phyloP scores from a whole-genome alignment of 2,329 filamentous ascomycete species.

The Neodidymelliopsis sp. region DNA sequence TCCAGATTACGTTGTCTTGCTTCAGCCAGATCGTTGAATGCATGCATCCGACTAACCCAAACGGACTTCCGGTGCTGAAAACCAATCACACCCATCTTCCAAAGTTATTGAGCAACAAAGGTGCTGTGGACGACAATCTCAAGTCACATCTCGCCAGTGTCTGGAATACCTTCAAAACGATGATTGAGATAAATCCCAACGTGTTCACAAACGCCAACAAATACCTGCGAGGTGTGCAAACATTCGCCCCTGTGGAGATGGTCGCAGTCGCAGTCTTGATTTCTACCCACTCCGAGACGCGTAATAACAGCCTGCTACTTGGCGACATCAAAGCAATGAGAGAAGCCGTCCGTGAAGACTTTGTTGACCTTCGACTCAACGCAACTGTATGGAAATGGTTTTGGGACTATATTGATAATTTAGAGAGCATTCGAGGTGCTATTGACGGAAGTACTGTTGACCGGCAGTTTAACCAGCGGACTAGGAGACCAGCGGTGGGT shows the following conservation, averaged over 20 bases:
- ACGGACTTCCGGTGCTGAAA: constrained; percentile 37
- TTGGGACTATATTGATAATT: constrained; percentile 42
- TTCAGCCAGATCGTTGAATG: constrained; percentile 50
- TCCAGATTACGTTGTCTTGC: constrained; percentile 44
- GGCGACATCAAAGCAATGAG: constrained; percentile 42
- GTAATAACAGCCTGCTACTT: constrained; percentile 38
- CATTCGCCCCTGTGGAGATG: constrained; percentile 49
- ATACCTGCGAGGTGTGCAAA: constrained; percentile 36
- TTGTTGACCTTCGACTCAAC: constrained; percentile 41
- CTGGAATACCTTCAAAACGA: constrained; percentile 41
- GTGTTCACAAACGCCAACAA: constrained; percentile 41
- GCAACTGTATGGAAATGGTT: constrained; percentile 34
- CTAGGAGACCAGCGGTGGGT: neutral
- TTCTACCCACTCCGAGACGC: constrained; percentile 37
- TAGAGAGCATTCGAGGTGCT: constrained; percentile 36
- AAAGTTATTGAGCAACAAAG: constrained; percentile 38
- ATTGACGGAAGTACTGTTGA: constrained; percentile 32
- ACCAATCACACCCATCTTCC: constrained; percentile 28
- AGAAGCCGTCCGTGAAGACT: constrained; percentile 34
- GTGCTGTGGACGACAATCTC: constrained; percentile 34
- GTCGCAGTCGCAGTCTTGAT: constrained; percentile 45
- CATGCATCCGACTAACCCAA: constrained; percentile 31
- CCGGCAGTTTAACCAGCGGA: constrained; percentile 3
- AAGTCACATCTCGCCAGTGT: constrained; percentile 45
- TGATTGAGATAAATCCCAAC: constrained; percentile 35